phyloP scores from a whole-genome alignment of 1,284 basidiomycete species.

The Anthracocystis panici-leucophaei region DNA sequence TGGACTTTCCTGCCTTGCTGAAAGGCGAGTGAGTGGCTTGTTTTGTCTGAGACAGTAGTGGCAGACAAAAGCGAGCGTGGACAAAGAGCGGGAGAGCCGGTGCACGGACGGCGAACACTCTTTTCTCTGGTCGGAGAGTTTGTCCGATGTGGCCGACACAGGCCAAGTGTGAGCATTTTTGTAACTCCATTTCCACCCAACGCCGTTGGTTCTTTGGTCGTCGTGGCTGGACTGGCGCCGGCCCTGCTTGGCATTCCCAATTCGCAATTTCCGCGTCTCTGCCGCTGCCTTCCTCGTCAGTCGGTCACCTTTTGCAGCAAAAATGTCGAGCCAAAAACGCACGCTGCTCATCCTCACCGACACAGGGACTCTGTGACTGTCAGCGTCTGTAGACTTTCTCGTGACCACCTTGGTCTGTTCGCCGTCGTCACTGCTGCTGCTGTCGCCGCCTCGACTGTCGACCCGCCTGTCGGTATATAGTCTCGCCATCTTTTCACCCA shows the following conservation, averaged over 20 bases:
- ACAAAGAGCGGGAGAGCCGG: too few species aligned
- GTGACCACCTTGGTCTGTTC: conserved; percentile 6
- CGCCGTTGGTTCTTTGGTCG: conserved; percentile 3
- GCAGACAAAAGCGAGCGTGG: too few species aligned
- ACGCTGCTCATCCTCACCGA: neutral
- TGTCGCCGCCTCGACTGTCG: conserved; percentile 3
- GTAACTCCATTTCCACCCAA: conserved; percentile 30
- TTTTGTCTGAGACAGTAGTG: too few species aligned
- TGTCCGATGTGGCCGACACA: conserved; percentile 41
- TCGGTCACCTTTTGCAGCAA: neutral
- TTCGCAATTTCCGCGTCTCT: conserved; percentile 19
- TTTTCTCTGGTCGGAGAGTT: conserved; percentile 12
- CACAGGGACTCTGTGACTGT: neutral
- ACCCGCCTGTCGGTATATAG: conserved; percentile 20
- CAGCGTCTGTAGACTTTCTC: neutral
- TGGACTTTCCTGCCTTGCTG: too few species aligned
- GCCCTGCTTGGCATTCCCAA: conserved; percentile 3
- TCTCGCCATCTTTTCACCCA: neutral
- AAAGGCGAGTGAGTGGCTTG: too few species aligned
- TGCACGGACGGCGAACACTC: too few species aligned
- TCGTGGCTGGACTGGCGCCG: conserved; percentile 9
- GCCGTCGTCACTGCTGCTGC: too few species aligned
- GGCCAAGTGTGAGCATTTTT: neutral
- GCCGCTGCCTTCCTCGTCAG: conserved; percentile 4
- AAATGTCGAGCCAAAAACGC: conserved; percentile 13